phyloP scores from a whole-genome alignment of 2,329 filamentous ascomycete genomes.

The Cadophora sp. region DNA sequence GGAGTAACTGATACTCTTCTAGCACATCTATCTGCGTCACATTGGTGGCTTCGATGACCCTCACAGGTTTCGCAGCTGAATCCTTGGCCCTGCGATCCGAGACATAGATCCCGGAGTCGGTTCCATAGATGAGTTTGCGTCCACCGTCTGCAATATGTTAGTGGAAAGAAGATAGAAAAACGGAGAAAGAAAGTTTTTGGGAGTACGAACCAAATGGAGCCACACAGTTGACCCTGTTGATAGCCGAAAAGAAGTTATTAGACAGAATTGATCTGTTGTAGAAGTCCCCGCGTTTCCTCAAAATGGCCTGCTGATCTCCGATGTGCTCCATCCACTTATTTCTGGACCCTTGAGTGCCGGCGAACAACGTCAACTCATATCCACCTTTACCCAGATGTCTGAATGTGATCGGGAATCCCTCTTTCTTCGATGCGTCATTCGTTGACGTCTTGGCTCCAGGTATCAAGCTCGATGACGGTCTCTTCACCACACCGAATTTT shows the following conservation, averaged over 20 bases:
- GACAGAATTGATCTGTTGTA: constrained; percentile 76
- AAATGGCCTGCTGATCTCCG: constrained; percentile 84
- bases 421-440: constrained; percentile 66
- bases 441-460: constrained; percentile 59
- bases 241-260: constrained; percentile 63
- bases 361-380: constrained; percentile 90
- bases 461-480: constrained; percentile 86
- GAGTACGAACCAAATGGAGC: constrained; percentile 79
- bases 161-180: constrained; percentile 29
- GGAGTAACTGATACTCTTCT: constrained; percentile 90
- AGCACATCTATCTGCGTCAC: constrained; percentile 97
- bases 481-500: constrained; percentile 78
- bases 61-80: constrained; percentile 71
- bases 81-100: constrained; percentile 92
- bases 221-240: constrained; percentile 92
- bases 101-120: constrained; percentile 91
- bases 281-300: constrained; percentile 88
- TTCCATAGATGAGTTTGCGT: constrained; percentile 91
- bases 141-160: constrained; percentile 73
- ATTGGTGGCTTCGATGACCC: constrained; percentile 83
- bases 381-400: constrained; percentile 94
- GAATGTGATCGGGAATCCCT: constrained; percentile 95
- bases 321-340: constrained; percentile 99
- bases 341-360: constrained; percentile 81
- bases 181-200: neutral